Evolutionary conservation across 148 eudicot genomes (phyloP).

Genomic region (Vaccinium corymbosum): DNA sequence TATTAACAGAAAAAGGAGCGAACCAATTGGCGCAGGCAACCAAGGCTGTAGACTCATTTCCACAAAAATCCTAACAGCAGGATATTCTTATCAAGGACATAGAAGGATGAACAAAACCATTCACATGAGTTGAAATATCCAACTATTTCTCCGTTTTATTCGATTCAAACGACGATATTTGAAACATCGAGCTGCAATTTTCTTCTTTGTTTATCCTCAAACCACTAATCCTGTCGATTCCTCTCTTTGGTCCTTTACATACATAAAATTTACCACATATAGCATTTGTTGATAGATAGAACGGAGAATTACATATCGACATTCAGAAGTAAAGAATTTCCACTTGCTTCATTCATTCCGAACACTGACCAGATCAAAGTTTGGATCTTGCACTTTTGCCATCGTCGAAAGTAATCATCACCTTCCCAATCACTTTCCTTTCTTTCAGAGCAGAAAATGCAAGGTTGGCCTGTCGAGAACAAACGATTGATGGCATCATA

Average conservation of each 20-base stretch:
- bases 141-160: background rate
- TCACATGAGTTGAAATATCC: background rate
- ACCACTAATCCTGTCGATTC: background rate
- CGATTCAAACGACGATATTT: background rate
- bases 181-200: background rate
- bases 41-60: background rate
- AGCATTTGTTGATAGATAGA: background rate
- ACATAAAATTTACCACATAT: background rate
- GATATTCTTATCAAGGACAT: background rate
- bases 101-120: background rate
- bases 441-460: slow-evolving; percentile 84
- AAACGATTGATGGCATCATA: background rate
- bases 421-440: slow-evolving; percentile 84
- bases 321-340: background rate
- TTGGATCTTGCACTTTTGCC: slow-evolving; percentile 48
- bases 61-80: background rate
- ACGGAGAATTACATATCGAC: background rate
- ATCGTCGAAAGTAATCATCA: slow-evolving; percentile 67
- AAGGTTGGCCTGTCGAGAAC: slow-evolving; percentile 67
- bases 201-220: background rate
- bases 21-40: background rate
- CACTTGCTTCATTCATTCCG: background rate
- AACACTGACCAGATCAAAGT: slow-evolving; percentile 37
- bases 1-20: background rate
- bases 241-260: background rate